Base-by-base conservation (phyloP, 345 rosid species). In the Garcia nutans region DNA sequence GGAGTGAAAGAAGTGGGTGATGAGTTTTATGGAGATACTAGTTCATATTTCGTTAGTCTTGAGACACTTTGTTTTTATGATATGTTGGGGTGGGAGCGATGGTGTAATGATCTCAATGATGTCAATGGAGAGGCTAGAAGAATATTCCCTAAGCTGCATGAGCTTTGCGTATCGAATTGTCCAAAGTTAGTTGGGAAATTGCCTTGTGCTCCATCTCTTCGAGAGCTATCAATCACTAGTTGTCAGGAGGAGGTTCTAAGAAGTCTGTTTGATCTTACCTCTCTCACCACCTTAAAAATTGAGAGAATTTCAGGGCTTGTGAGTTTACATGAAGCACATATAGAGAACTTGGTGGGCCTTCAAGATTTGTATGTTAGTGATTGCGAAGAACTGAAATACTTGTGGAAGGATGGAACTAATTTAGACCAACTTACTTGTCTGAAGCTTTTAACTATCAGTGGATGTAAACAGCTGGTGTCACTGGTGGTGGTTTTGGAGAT, bases 21-120 rank as follows among this genome's bases (percentile, higher is more conserved):
- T 37, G 41, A 37, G 41, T 37, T 37, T 37, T 5, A 37, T 37
- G 41, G 41, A 6, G 41, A 37, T 37, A n/a, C n/a, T n/a, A 6
- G 41, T 37, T 37, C 41, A 37, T 37, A 6, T 37, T 37, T 37
- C 5, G 5, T 6, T 3, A 3, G 6, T 37, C 41, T 37, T 37
- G 41, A 37, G 41, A 37, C 6, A 1, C 31, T 28, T 28, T 1
- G 2, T 28, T 28, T 28, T 28, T 1, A 2, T 1, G 24, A 61
- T n/a, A 76, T 80, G 83, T 33, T 28, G 3, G 59, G 50, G 8
- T 74, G 73, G 80, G 56, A 56, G 68, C 52, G 63, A 50, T 74
- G 78, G 71, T 69, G 28, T 15, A 37, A 37, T 67, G 49, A 3
- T 50, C 19, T 11, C 55, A 50, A 37, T 50, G 55, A 10, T 50